These are phyloP conservation scores for Malassezia japonica DNA, from an alignment of 1,284 basidiomycete species.

Conservation along the genomic window DNA sequence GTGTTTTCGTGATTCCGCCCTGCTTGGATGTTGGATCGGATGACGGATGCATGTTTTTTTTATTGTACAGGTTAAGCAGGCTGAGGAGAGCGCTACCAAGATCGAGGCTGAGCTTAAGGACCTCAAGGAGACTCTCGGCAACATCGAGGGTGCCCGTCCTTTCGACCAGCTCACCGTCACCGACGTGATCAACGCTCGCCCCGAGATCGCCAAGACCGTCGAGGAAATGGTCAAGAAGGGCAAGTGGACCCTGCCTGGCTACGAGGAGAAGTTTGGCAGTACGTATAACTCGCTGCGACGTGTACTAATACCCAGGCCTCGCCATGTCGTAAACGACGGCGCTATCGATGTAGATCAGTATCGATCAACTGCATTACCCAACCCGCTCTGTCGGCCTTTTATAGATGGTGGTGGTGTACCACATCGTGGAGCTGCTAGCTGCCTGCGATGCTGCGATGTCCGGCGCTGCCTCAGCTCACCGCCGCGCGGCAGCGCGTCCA, in stretches of 20 bases:
- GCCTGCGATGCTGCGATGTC: no score
- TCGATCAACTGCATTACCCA: not conserved
- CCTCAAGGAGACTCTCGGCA: constrained; percentile 84
- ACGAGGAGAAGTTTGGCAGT: constrained; percentile 48
- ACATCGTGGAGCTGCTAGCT: no score
- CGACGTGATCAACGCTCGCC: constrained; percentile 85
- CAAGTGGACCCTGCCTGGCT: constrained; percentile 74
- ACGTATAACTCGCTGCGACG: constrained; percentile 13
- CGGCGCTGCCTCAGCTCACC: no score
- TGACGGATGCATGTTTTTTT: not conserved
- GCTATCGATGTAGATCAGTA: not conserved
- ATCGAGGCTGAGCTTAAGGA: constrained; percentile 85
- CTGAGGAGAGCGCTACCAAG: constrained; percentile 80
- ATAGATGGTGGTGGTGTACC: no score
- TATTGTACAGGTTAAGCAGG: constrained; percentile 65
- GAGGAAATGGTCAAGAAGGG: constrained; percentile 98
- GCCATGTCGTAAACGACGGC: not conserved
- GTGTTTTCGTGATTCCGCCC: no score
- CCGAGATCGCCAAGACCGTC: constrained; percentile 80
- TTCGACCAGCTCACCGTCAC: constrained; percentile 92
- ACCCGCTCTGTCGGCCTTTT: no score
- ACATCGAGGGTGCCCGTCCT: constrained; percentile 93
- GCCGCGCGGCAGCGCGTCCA: no score
- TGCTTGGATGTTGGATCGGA: not conserved
- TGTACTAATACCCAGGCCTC: constrained; percentile 8